Base-by-base conservation (phyloP, 1,139 yeast genomes). In the Pichia kudriavzevii region DNA sequence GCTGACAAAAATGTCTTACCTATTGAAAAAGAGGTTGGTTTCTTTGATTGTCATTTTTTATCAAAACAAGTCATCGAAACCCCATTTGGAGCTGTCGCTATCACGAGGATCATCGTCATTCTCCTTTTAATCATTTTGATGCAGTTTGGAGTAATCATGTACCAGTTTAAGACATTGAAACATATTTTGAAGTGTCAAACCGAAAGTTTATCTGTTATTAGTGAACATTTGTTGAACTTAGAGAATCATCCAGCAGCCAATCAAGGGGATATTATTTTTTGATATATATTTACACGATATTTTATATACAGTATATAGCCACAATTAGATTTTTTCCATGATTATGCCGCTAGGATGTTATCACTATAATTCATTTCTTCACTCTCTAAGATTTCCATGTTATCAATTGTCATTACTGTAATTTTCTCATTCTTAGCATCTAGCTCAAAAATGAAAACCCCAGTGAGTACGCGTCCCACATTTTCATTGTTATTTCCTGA, bases 391-490 rank as follows among this genome's bases (percentile, higher is more conserved):
- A 82, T 68, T 49, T 82, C 84, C 40, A 85, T 69, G 50, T 82
- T 75, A 45, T 84, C 94, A 30, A 85, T 68, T 1, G 87, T 79
- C 53, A 84, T 91, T n/a, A 77, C 83, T 21, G 66, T 38, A 17
- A 85, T 72, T 42, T 64, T 53, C 35, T 72, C 68, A 55, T 82
- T 79, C 22, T 66, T 64, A 11, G 64, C 64, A 50, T 69, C 74
- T 42, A 85, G 65, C 48, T 82, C 94, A 53, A 84, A 84, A 22
- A 83, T 72, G 53, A 85, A 84, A 7, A 80, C 61, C 1, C 95
- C 95, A 34, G 72, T 67, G 11, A 79, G 54, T 3, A 75, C 67
- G 28, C 80, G 51, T 39, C 75, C 77, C 17, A 66, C 47, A 28
- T 47, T 40, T 16, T 42, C 36, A 12, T 21, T 19, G 9, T 31